A percentile compares a stretch with the other conserved stretches of the same genome.
Evolutionary conservation across 306 rosid genomes (phyloP).

Genomic region (Fragaria nilgerrensis): DNA sequence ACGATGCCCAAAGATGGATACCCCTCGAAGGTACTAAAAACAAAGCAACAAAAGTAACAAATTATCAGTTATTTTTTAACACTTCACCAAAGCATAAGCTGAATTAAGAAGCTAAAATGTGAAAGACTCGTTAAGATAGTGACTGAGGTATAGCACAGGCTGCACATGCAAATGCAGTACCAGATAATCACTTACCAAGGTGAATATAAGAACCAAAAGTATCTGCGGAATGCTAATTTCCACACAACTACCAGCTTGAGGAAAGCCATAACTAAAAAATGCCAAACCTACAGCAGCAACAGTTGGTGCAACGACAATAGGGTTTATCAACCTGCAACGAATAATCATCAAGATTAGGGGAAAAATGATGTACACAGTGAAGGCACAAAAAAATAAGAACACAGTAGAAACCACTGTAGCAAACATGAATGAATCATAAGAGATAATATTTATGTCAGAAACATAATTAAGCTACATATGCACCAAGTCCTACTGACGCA

Average conservation of each 20-base stretch:
- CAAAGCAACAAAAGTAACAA: slow-evolving; percentile 21
- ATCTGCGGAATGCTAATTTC: slow-evolving; percentile 88
- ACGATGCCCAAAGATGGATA: slow-evolving; percentile 74
- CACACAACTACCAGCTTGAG: slow-evolving; percentile 84
- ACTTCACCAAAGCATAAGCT: slow-evolving; percentile 11
- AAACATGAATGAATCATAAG: too few relatives aligned
- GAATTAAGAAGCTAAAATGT: slow-evolving; percentile 22
- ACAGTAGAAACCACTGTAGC: neutral
- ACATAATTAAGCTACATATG: neutral
- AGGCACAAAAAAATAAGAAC: neutral
- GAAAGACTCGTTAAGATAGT: neutral
- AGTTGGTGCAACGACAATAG: slow-evolving; percentile 93
- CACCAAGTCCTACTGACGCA: neutral
- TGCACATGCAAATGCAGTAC: slow-evolving; percentile 3
- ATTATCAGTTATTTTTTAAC: slow-evolving; percentile 22
- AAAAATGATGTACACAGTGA: neutral
- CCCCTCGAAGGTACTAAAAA: slow-evolving; percentile 74
- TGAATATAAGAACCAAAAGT: slow-evolving; percentile 69
- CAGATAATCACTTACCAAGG: slow-evolving; percentile 53
- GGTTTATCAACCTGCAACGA: slow-evolving; percentile 72
- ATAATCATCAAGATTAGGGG: neutral
- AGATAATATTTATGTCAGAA: neutral
- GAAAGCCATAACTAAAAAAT: slow-evolving; percentile 93
- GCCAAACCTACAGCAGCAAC: slow-evolving; percentile 95
- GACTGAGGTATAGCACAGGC: neutral